Evolutionary conservation across 768 basidiomycete genomes (phyloP), one percentile per base, ranked within the genome.

Genomic region (Termitomyces sp.): DNA sequence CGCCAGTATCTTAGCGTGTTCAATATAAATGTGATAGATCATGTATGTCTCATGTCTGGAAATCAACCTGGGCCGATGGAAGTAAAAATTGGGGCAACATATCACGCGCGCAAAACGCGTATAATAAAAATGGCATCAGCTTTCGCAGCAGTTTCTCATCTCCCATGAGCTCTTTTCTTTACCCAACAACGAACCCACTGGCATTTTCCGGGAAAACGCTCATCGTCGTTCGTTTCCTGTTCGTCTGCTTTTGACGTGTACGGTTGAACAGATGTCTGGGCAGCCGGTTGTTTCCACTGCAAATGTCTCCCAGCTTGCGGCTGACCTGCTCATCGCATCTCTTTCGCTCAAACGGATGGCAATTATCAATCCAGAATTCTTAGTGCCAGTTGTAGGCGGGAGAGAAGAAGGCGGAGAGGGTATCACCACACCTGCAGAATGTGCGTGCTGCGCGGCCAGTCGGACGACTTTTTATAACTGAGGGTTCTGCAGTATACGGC

Each of bases 221-320:
- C 47, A 66, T 82, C 49, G 69, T 80, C 52, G 81, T 81, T 62
- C 53, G 78, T 77, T 58, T 40, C 41, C 47, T 43, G 45, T 29
- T 34, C 37, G 25, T 38, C 25, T 48, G 23, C 43, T 59, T 37
- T 37, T 52, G 12, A 48, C 52, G 25, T 42, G 8, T 37, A 54
- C 17, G 35, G 37, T 58, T 63, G 57, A 62, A 60, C 53, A 46
- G 44, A 23, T 51, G 43, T 58, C 46, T 48, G 25, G 38, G 42
- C 60, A 83, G 82, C 90, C 92, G 34, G 66, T 91, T 43, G 89
- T 93, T 11, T 92, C 91, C 5, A 82, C 83, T 11, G 91, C 88
- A 47, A 93, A 93, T 72, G 80, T 93, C 42, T 77, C 84, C n/a
- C 91, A 94, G 65, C 77, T 94, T 12, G 82, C 90, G 0, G 83